A percentile compares a stretch with the other conserved stretches of the same genome.
phyloP scores from a whole-genome alignment of 2,329 filamentous ascomycete genomes.

The Arthroderma sp. region DNA sequence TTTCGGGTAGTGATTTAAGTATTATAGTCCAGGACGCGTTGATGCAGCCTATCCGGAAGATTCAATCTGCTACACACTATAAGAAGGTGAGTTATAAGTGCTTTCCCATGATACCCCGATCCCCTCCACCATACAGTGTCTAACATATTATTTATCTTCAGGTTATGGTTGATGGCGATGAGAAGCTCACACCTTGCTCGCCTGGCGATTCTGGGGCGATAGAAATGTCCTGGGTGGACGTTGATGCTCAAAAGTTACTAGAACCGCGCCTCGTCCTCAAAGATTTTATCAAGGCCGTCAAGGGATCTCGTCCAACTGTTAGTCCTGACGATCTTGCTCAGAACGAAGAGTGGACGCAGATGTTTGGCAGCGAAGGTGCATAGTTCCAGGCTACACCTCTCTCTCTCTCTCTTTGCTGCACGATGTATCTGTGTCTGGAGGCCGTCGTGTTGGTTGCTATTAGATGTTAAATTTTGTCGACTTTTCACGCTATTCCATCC shows the following conservation, averaged over 20 bases:
- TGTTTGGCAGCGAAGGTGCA: slow-evolving; percentile 86
- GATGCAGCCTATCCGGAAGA: slow-evolving; percentile 95
- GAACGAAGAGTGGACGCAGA: slow-evolving; percentile 86
- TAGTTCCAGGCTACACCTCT: slow-evolving; percentile 18
- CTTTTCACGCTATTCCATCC: no score
- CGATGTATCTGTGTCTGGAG: no score
- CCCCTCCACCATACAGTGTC: not conserved
- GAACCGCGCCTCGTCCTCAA: slow-evolving; percentile 79
- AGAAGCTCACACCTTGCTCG: slow-evolving; percentile 68
- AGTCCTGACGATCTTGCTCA: slow-evolving; percentile 69
- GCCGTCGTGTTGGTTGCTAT: no score
- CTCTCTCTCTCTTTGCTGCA: no score
- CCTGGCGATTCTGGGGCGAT: slow-evolving; percentile 73
- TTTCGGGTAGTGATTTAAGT: slow-evolving; percentile 88
- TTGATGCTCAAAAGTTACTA: slow-evolving; percentile 70
- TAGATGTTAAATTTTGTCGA: no score
- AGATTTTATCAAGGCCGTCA: slow-evolving; percentile 88
- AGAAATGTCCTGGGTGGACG: slow-evolving; percentile 87
- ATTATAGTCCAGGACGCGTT: slow-evolving; percentile 93
- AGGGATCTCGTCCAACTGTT: slow-evolving; percentile 77
- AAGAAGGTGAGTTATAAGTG: slow-evolving; percentile 56
- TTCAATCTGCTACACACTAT: slow-evolving; percentile 95
- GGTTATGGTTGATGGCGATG: slow-evolving; percentile 54
- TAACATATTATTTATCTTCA: slow-evolving; percentile 21
- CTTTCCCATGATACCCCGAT: not conserved